Evolutionary conservation across 306 rosid genomes (phyloP).

Genomic region (Ochetophila trinervis): DNA sequence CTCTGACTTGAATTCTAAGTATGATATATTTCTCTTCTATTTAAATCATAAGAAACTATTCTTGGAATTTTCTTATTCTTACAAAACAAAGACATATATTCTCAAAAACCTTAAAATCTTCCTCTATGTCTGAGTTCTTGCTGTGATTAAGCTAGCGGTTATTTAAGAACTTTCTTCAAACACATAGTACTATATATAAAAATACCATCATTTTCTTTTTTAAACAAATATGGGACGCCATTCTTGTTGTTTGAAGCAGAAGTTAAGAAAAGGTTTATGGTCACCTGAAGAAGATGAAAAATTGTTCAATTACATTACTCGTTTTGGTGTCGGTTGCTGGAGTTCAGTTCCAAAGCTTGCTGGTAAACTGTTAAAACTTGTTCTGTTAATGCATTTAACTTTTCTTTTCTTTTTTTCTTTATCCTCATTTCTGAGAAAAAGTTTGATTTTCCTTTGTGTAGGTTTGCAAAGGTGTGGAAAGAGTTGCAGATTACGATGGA

Average conservation of each 20-base stretch:
- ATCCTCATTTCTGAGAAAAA: background rate
- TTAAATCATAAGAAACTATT: slow-evolving; percentile 52
- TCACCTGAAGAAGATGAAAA: slow-evolving; percentile 96
- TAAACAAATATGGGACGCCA: slow-evolving; percentile 68
- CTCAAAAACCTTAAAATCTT: slow-evolving; percentile 10
- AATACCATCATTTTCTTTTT: slow-evolving; percentile 25
- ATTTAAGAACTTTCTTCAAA: slow-evolving; percentile 12
- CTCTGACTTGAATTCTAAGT: slow-evolving; percentile 81
- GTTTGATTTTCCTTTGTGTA: slow-evolving; percentile 28
- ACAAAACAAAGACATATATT: slow-evolving; percentile 38
- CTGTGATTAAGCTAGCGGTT: slow-evolving; percentile 12
- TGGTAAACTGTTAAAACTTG: slow-evolving; percentile 30
- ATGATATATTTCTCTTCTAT: slow-evolving; percentile 49
- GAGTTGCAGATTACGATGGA: slow-evolving; percentile 94
- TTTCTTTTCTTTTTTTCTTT: background rate
- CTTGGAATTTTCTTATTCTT: slow-evolving; percentile 35
- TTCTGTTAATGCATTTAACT: background rate
- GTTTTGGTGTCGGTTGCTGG: slow-evolving; percentile 95
- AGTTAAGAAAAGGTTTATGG: slow-evolving; percentile 86
- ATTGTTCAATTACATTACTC: slow-evolving; percentile 80
- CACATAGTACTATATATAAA: background rate
- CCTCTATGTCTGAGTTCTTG: slow-evolving; percentile 29
- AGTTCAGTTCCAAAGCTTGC: slow-evolving; percentile 93
- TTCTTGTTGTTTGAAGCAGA: slow-evolving; percentile 77
- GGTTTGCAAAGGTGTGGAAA: slow-evolving; percentile 92